phyloP scores from a whole-genome alignment of 148 eudicot genomes.

The Linanthus parryae region DNA sequence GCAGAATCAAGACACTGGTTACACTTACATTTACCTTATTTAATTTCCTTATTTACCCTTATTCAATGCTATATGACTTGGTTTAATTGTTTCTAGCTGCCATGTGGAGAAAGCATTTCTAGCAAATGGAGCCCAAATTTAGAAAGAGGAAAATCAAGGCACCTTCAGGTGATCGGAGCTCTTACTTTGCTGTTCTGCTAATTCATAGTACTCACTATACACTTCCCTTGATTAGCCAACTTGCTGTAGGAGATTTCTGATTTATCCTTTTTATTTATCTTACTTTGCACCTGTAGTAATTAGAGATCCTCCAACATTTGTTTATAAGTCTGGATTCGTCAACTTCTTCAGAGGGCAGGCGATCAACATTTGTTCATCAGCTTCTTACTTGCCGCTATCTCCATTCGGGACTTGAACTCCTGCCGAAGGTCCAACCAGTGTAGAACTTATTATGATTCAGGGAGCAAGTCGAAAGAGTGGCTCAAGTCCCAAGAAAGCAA shows the following conservation, averaged over 20 bases:
- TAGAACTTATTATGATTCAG: slow-evolving; percentile 30
- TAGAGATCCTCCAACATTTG: slow-evolving; percentile 63
- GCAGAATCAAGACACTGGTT: no score
- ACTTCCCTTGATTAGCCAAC: slow-evolving; percentile 11
- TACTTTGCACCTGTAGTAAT: no score
- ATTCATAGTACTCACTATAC: not conserved
- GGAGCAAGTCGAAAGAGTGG: slow-evolving; percentile 30
- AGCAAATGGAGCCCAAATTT: slow-evolving; percentile 66
- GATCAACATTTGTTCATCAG: no score
- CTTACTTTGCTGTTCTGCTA: slow-evolving; percentile 6
- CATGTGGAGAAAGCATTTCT: slow-evolving; percentile 52
- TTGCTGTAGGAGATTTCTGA: slow-evolving; percentile 43
- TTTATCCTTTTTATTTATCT: no score
- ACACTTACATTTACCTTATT: no score
- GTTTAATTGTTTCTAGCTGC: slow-evolving; percentile 33
- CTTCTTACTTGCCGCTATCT: slow-evolving; percentile 70
- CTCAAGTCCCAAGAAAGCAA: slow-evolving; percentile 38
- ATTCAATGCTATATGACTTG: not conserved
- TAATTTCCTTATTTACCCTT: not conserved
- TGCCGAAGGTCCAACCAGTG: slow-evolving; percentile 29
- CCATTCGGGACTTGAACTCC: slow-evolving; percentile 46
- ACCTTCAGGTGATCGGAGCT: slow-evolving; percentile 50
- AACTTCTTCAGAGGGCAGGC: slow-evolving; percentile 45
- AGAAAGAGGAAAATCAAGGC: slow-evolving; percentile 64
- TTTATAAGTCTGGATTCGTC: slow-evolving; percentile 49